A percentile compares a stretch with the other conserved stretches of the same genome.
These are phyloP conservation scores for Aspergillus eucalypticola DNA, from an alignment of 2,329 filamentous ascomycete species.

Conservation along the genomic window DNA sequence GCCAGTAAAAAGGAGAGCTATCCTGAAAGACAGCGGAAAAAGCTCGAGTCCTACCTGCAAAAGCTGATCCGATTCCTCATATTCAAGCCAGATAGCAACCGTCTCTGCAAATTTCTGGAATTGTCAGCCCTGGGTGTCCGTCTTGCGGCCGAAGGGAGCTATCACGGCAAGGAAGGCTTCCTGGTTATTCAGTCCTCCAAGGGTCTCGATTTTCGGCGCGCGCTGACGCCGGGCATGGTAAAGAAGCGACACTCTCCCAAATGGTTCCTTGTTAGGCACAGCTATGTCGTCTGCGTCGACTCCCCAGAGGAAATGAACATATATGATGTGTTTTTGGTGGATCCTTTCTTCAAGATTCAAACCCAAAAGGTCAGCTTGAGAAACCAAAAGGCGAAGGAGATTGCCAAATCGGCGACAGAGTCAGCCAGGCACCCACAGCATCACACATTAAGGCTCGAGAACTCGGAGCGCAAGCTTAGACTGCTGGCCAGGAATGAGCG, in stretches of 20 bases:
- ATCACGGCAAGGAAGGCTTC: slow-evolving; percentile 96
- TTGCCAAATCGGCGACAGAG: slow-evolving; percentile 66
- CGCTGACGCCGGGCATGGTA: slow-evolving; percentile 75
- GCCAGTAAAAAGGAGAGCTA: slow-evolving; percentile 59
- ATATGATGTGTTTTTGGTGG: slow-evolving; percentile 97
- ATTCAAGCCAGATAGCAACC: slow-evolving; percentile 92
- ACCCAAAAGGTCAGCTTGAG: slow-evolving; percentile 63
- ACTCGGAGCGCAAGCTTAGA: slow-evolving; percentile 88
- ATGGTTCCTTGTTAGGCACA: slow-evolving; percentile 97
- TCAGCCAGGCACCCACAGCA: slow-evolving; percentile 66
- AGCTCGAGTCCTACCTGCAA: slow-evolving; percentile 85
- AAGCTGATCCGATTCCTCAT: slow-evolving; percentile 96
- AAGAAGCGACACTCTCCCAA: slow-evolving; percentile 84
- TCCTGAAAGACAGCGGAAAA: slow-evolving; percentile 78
- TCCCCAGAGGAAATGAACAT: slow-evolving; percentile 98
- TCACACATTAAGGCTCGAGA: slow-evolving; percentile 83
- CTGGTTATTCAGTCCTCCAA: slow-evolving; percentile 90
- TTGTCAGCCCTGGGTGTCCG: slow-evolving; percentile 91
- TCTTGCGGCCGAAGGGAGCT: slow-evolving; percentile 90
- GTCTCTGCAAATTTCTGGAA: slow-evolving; percentile 93
- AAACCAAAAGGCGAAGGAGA: slow-evolving; percentile 56
- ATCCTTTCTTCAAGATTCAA: slow-evolving; percentile 80
- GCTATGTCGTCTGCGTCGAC: slow-evolving; percentile 97
- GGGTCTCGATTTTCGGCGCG: slow-evolving; percentile 79
- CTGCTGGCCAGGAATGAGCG: slow-evolving; percentile 88